These are phyloP conservation scores for Arabidopsis hybrid DNA, from an alignment of 441 rosid species.

Conservation along the genomic window DNA sequence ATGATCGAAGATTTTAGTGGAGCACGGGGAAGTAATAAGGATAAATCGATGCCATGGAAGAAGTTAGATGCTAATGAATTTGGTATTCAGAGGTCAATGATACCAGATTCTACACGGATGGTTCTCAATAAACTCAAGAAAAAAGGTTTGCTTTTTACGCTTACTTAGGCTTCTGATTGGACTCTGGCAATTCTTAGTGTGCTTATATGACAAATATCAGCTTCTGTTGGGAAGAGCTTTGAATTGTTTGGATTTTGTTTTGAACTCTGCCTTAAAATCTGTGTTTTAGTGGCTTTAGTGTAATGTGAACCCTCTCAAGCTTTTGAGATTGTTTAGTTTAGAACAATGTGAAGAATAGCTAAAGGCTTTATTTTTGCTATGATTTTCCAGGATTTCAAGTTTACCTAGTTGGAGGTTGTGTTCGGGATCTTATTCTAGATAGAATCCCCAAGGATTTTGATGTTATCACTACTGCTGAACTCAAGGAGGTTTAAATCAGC, in stretches of 20 bases:
- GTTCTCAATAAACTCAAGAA: slow-evolving; percentile 50
- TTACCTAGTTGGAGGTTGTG: slow-evolving; percentile 56
- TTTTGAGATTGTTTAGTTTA: neutral
- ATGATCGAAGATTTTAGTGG: slow-evolving; percentile 27
- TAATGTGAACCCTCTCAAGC: slow-evolving; percentile 17
- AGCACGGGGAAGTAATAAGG: slow-evolving; percentile 37
- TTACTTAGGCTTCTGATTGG: neutral
- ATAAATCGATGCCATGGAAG: slow-evolving; percentile 43
- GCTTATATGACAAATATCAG: no score
- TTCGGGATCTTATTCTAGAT: slow-evolving; percentile 56
- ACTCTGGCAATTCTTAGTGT: no score
- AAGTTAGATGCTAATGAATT: slow-evolving; percentile 49
- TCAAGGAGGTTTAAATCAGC: slow-evolving; percentile 39
- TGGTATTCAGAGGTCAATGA: slow-evolving; percentile 51
- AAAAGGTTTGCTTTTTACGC: slow-evolving; percentile 35
- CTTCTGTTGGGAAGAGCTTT: neutral
- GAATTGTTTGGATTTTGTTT: neutral
- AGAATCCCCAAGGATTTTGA: slow-evolving; percentile 55
- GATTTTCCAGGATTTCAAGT: slow-evolving; percentile 50
- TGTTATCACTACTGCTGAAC: slow-evolving; percentile 50
- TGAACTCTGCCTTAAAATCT: neutral
- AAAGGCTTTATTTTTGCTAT: slow-evolving; percentile 1
- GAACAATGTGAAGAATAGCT: neutral
- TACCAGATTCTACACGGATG: slow-evolving; percentile 48
- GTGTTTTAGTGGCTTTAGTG: slow-evolving; percentile 10